Percentiles rank a stretch among this genome's conserved stretches.
Evolutionary conservation across 2,329 filamentous ascomycete species (phyloP).

Genomic region (Diaporthe vaccinii): DNA sequence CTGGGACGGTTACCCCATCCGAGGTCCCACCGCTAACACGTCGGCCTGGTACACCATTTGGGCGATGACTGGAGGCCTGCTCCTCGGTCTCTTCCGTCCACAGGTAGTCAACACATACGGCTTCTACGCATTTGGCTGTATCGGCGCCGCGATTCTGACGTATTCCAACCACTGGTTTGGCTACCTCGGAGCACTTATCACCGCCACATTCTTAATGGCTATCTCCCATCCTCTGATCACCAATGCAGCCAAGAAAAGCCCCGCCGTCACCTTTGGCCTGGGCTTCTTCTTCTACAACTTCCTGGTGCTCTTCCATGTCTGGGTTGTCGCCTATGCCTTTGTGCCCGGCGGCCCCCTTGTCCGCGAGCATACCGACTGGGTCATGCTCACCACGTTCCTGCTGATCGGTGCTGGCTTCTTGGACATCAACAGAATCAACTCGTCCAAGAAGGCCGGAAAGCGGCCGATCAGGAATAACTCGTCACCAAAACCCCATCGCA

Average conservation of each 20-base stretch:
- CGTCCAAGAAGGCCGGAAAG: constrained; percentile 55
- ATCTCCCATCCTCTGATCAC: constrained; percentile 81
- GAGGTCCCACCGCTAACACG: constrained; percentile 88
- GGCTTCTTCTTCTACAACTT: constrained; percentile 95
- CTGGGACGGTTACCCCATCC: constrained; percentile 95
- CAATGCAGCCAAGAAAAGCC: constrained; percentile 81
- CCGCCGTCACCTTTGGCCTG: constrained; percentile 85
- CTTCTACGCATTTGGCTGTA: constrained; percentile 80
- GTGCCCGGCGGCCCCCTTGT: constrained; percentile 94
- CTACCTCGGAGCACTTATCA: constrained; percentile 83
- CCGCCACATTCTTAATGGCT: constrained; percentile 86
- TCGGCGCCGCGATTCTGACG: constrained; percentile 85
- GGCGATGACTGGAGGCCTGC: constrained; percentile 86
- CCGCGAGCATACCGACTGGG: constrained; percentile 94
- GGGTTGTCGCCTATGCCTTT: constrained; percentile 98
- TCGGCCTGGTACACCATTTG: constrained; percentile 90
- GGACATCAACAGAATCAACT: constrained; percentile 70
- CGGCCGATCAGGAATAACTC: constrained; percentile 44
- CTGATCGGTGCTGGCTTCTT: constrained; percentile 88
- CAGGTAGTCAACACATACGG: constrained; percentile 82
- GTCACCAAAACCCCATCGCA: constrained; percentile 58
- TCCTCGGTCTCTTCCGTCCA: constrained; percentile 82
- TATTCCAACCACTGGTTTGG: constrained; percentile 86
- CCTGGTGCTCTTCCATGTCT: constrained; percentile 96
- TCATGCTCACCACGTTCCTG: constrained; percentile 90